A percentile compares a stretch with the other conserved stretches of the same genome.
These are phyloP conservation scores for Grigorovia humatica DNA, from an alignment of 805 yeast genomes.

Conservation along the genomic window DNA sequence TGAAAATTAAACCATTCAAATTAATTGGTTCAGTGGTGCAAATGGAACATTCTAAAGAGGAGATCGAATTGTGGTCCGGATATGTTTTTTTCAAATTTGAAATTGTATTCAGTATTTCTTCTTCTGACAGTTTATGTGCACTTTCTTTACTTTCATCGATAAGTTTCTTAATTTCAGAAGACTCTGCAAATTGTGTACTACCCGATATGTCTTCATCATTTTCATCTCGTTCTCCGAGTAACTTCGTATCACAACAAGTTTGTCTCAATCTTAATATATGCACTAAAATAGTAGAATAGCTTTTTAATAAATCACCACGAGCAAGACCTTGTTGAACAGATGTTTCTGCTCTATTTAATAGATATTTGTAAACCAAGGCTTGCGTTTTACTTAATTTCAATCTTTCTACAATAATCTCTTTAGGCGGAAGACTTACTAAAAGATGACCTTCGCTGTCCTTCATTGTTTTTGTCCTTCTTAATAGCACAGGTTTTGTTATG, in stretches of 20 bases:
- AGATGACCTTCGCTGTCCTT: constrained; percentile 61
- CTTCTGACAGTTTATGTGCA: not conserved
- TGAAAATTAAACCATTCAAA: constrained; percentile 43
- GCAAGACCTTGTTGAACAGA: constrained; percentile 50
- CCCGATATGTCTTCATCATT: constrained; percentile 39
- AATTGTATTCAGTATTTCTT: constrained; percentile 1
- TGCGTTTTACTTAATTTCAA: constrained; percentile 61
- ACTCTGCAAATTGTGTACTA: constrained; percentile 7
- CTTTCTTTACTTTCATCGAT: not conserved
- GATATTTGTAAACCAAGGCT: constrained; percentile 51
- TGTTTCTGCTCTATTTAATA: constrained; percentile 54
- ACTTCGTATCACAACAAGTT: constrained; percentile 72
- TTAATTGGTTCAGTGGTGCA: constrained; percentile 64
- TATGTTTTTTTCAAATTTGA: constrained; percentile 15
- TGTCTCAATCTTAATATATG: constrained; percentile 80
- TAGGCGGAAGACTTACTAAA: constrained; percentile 66
- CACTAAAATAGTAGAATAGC: constrained; percentile 70
- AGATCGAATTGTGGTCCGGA: constrained; percentile 23
- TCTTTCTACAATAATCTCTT: constrained; percentile 59
- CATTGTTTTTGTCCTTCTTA: constrained; percentile 83
- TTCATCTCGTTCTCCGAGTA: constrained; percentile 44
- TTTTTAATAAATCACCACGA: constrained; percentile 58
- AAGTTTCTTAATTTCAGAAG: constrained; percentile 3
- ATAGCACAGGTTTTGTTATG: constrained; percentile 68
- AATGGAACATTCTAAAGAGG: constrained; percentile 67